Conservation (phyloP, 495 filamentous ascomycete species). For the Halenospora varia region DNA sequence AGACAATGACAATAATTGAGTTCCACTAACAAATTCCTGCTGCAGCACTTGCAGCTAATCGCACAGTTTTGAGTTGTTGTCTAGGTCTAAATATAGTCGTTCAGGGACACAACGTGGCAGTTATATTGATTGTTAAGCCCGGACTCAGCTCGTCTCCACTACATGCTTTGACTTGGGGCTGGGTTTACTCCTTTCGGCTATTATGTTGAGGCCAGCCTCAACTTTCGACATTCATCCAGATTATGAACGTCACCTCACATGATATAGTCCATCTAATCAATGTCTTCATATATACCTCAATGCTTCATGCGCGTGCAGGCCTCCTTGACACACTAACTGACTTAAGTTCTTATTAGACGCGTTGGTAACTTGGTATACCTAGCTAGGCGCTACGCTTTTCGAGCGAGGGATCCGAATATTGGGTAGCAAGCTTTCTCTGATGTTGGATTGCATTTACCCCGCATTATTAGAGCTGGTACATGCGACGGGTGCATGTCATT, state of each 20-base stretch:
- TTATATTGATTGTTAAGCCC: slow-evolving; percentile 5
- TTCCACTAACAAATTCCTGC: background rate
- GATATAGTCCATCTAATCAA: background rate
- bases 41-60: background rate
- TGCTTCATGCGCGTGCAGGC: background rate
- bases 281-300: background rate
- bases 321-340: background rate
- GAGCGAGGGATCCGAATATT: no score
- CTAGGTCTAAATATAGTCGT: background rate
- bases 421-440: background rate
- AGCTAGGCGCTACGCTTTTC: no score
- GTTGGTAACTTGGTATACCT: background rate
- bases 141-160: slow-evolving; percentile 1
- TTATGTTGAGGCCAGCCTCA: slow-evolving; percentile 1
- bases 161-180: background rate
- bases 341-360: background rate
- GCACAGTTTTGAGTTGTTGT: background rate
- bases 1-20: background rate
- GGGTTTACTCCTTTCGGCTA: background rate
- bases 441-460: background rate
- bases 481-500: background rate
- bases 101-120: background rate
- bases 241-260: background rate
- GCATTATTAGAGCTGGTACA: background rate
- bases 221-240: background rate